Base-by-base conservation (phyloP, 2,329 filamentous ascomycete species). In the Chaetomiaceae sp. region DNA sequence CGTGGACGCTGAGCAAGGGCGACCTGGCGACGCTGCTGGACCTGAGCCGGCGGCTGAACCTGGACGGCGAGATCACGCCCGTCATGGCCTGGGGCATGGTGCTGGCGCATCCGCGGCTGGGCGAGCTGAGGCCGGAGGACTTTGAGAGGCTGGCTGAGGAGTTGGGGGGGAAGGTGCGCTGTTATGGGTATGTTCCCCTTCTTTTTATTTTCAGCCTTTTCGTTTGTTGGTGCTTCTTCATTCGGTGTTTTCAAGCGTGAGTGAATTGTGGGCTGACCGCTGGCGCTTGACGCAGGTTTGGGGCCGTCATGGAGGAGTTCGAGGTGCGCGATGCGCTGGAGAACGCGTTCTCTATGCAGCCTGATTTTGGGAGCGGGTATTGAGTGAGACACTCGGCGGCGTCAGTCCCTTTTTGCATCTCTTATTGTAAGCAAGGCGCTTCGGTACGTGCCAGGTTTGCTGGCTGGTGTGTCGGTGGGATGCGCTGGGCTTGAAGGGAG, bases 1-100 rank as follows among this genome's bases (percentile, higher is more conserved):
- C 90, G 40, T 91, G 88, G 69, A 84, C 93, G 61, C 70, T 93
- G 6, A 81, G 76, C 49, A 86, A 84, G 62, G 78, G 77, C 30
- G 88, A 93, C 59, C 74, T 98, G 40, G 72, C 83, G 42, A 94
- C 86, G 44, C 73, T 97, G 44, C 76, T 96, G 50, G 86, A 95
- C 61, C 75, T 96, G 45, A 95, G 88, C 68, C 79, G 83, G 57
- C 81, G 83, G 57, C 74, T 96, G 20, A 83, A 93, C 57, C 79
- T 93, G 2, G 87, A 93, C 51, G 88, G 88, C 42, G 88, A 94
- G 67, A 87, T 97, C 59, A 97, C 91, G 15, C 93, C 93, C 0
- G 86, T 96, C 55, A 95, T 95, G 88, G 90, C 90, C 0, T 91
- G 93, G 81, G 85, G 88, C 40, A 85, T 87, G 68, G 76, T 97